Evolutionary conservation across 2,329 filamentous ascomycete genomes (phyloP).

Genomic region (Aspergillus aculeatinus): DNA sequence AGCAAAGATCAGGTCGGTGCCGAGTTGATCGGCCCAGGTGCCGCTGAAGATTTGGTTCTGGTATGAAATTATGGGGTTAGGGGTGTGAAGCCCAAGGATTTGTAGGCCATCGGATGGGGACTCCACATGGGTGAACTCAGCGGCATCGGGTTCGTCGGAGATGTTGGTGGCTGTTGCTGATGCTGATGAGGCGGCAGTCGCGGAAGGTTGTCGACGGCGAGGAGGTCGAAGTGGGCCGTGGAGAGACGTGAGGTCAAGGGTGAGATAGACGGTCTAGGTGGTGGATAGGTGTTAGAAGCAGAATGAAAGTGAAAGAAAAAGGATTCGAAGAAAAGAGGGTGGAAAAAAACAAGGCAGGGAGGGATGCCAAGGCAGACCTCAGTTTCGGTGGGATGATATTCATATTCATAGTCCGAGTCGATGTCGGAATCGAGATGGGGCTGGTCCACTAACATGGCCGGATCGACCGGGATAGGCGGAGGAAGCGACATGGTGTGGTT

Average conservation of each 20-base stretch:
- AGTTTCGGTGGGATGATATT: conserved; percentile 55
- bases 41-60: conserved; percentile 75
- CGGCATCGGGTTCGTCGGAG: conserved; percentile 35
- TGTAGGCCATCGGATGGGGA: conserved; percentile 57
- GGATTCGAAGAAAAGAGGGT: not conserved
- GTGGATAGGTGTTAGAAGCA: conserved; percentile 2
- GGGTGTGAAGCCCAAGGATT: conserved; percentile 76
- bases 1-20: conserved; percentile 77
- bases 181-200: conserved; percentile 3
- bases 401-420: conserved; percentile 60
- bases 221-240: conserved; percentile 40
- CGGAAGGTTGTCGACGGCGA: conserved; percentile 25
- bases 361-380: conserved; percentile 42
- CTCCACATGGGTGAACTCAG: conserved; percentile 23
- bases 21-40: conserved; percentile 77
- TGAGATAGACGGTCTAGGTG: conserved; percentile 57
- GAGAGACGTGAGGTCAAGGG: conserved; percentile 56
- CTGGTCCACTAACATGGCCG: conserved; percentile 22
- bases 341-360: not conserved
- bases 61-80: conserved; percentile 76
- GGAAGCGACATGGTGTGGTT: conserved; percentile 7
- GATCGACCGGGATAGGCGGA: conserved; percentile 21
- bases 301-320: conserved; percentile 2
- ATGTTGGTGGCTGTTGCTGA: conserved; percentile 8
- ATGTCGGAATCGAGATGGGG: conserved; percentile 36